Evolutionary conservation across 2,329 filamentous ascomycete species (phyloP).

Genomic region (Paracoccidioides brasiliensis): DNA sequence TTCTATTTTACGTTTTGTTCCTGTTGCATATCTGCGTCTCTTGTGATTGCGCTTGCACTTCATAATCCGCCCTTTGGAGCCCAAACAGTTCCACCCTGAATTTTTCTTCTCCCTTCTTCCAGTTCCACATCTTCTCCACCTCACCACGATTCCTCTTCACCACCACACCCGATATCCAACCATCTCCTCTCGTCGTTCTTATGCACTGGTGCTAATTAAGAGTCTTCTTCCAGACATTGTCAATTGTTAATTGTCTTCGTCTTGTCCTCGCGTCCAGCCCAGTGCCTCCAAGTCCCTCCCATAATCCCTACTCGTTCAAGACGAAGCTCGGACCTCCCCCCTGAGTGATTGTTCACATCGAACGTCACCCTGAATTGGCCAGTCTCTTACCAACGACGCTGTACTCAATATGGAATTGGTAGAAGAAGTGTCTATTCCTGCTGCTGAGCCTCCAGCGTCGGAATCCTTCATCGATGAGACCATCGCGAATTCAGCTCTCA

Average conservation of each 20-base stretch:
- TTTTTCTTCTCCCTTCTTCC: not conserved
- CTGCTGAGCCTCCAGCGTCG: slow-evolving; percentile 4
- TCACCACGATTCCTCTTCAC: not conserved
- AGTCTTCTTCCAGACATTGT: not conserved
- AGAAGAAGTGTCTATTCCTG: slow-evolving; percentile 20
- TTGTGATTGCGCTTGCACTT: not conserved
- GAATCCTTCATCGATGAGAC: slow-evolving; percentile 6
- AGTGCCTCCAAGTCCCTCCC: not conserved
- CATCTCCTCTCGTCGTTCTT: not conserved
- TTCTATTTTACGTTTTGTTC: not conserved
- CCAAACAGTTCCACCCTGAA: not conserved
- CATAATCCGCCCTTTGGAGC: not conserved
- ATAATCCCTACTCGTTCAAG: not conserved
- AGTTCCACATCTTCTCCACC: not conserved
- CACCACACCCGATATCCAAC: not conserved
- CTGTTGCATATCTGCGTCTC: not conserved
- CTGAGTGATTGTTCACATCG: not conserved
- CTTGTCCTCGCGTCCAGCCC: not conserved
- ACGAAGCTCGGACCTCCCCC: not conserved
- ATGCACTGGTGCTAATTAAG: not conserved
- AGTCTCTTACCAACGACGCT: not conserved
- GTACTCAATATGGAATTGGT: slow-evolving; percentile 21
- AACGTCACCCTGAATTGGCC: not conserved
- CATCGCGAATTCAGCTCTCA: slow-evolving; percentile 13
- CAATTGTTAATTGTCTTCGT: slow-evolving; percentile 1